Percentiles rank a stretch among this genome's conserved stretches.
Conservation (phyloP, 176 grass and related monocot species). For the Elaeis guineensis region DNA sequence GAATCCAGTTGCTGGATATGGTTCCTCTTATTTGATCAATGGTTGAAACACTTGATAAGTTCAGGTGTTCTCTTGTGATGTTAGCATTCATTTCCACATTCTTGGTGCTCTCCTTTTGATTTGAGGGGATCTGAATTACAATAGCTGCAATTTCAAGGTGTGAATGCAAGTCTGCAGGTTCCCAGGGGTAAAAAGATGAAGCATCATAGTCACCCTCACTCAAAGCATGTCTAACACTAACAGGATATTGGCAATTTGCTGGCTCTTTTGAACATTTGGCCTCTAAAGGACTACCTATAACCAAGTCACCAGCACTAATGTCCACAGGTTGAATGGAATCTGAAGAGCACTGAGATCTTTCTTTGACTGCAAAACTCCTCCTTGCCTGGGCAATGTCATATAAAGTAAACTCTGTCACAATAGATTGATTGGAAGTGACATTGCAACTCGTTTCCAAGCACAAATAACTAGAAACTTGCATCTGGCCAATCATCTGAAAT, state of each 20-base stretch:
- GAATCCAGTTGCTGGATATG: slow-evolving; percentile 5
- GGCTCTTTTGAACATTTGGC: slow-evolving; percentile 31
- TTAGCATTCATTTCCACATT: slow-evolving; percentile 17
- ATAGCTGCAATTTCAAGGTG: slow-evolving; percentile 71
- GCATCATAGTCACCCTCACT: slow-evolving; percentile 28
- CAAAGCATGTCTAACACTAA: slow-evolving; percentile 25
- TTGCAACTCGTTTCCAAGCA: slow-evolving; percentile 57
- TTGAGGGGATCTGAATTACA: slow-evolving; percentile 61
- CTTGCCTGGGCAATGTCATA: slow-evolving; percentile 87
- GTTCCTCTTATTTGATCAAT: slow-evolving; percentile 2
- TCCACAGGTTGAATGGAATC: slow-evolving; percentile 30
- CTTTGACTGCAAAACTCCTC: slow-evolving; percentile 47
- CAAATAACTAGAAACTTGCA: slow-evolving; percentile 85
- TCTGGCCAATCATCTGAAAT: slow-evolving; percentile 74
- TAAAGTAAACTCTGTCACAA: slow-evolving; percentile 78
- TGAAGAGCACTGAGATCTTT: slow-evolving; percentile 29
- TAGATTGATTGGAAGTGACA: slow-evolving; percentile 58
- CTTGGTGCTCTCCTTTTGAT: slow-evolving; percentile 36
- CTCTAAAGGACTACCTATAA: slow-evolving; percentile 25
- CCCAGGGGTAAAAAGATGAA: slow-evolving; percentile 58
- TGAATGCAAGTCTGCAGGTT: slow-evolving; percentile 60
- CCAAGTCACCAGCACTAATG: slow-evolving; percentile 22
- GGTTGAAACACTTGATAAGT: background rate
- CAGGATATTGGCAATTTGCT: slow-evolving; percentile 12
- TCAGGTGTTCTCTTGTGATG: background rate